Evolutionary conservation across 192 early-diverging fungal genomes (phyloP).

Genomic region (Rhizophagus prolifer): DNA sequence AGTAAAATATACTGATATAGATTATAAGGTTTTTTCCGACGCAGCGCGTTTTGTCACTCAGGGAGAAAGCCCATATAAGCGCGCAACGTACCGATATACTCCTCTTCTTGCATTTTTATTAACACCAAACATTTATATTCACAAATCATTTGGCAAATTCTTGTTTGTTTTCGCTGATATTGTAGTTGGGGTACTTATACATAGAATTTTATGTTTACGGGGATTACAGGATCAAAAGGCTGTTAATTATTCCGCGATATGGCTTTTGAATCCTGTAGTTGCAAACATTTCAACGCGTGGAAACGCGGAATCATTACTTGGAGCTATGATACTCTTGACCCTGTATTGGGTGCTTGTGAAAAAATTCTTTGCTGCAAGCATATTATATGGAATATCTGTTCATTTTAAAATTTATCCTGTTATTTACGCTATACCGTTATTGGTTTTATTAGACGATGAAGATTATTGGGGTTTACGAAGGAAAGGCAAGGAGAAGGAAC

Average conservation of each 20-base stretch:
- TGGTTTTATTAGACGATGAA: slow-evolving; percentile 63
- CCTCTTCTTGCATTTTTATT: slow-evolving; percentile 89
- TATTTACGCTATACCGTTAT: slow-evolving; percentile 86
- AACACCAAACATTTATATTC: slow-evolving; percentile 77
- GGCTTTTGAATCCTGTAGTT: slow-evolving; percentile 95
- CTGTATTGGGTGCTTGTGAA: slow-evolving; percentile 68
- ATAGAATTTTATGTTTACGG: slow-evolving; percentile 50
- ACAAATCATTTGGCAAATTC: slow-evolving; percentile 84
- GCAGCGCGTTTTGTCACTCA: slow-evolving; percentile 77
- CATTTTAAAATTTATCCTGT: slow-evolving; percentile 98
- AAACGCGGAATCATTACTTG: slow-evolving; percentile 86
- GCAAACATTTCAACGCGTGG: slow-evolving; percentile 96
- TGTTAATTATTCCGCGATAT: slow-evolving; percentile 62
- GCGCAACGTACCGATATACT: slow-evolving; percentile 97
- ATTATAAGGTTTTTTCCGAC: slow-evolving; percentile 96
- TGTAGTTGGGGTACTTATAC: slow-evolving; percentile 70
- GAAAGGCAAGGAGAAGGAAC: slow-evolving; percentile 29
- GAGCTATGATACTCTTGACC: slow-evolving; percentile 71
- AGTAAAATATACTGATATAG: slow-evolving; percentile 99
- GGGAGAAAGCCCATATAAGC: slow-evolving; percentile 79
- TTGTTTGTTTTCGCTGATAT: slow-evolving; percentile 87
- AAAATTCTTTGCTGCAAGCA: slow-evolving; percentile 52
- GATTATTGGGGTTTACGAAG: slow-evolving; percentile 31
- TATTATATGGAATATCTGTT: slow-evolving; percentile 86
- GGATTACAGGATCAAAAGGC: slow-evolving; percentile 52